phyloP scores from a whole-genome alignment of 768 basidiomycete species.

The Collybiopsis luxurians region DNA sequence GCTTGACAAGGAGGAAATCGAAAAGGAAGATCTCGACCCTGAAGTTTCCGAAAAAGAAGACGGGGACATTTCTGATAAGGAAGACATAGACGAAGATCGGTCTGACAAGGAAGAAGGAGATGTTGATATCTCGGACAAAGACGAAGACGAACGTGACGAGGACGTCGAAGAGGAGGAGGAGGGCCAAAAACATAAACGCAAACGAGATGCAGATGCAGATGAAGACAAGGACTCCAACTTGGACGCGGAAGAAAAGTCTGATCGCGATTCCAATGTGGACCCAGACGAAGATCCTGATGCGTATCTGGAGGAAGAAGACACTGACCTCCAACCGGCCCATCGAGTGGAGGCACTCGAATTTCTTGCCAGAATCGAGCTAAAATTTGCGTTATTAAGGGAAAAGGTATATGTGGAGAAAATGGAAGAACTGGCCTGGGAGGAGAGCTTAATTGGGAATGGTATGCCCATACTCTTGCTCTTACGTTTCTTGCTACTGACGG shows the following conservation, averaged over 20 bases:
- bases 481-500: too few species aligned
- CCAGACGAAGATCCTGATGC: conserved; percentile 39
- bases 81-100: conserved; percentile 7
- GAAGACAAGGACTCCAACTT: conserved; percentile 30
- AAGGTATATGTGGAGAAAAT: conserved; percentile 92
- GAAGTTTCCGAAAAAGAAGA: conserved; percentile 8
- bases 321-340: conserved; percentile 78
- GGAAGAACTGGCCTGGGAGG: conserved; percentile 88
- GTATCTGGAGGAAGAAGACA: conserved; percentile 41
- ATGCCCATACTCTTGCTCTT: conserved; percentile 20
- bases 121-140: conserved; percentile 16
- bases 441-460: conserved; percentile 77
- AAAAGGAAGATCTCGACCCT: conserved; percentile 26
- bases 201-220: conserved; percentile 13
- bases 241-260: conserved; percentile 18
- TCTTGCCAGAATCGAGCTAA: conserved; percentile 87
- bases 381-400: conserved; percentile 85
- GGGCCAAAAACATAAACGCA: conserved; percentile 17
- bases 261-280: conserved; percentile 14
- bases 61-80: too few species aligned
- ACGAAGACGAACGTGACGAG: background rate
- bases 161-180: conserved; percentile 6
- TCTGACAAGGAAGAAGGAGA: conserved; percentile 2
- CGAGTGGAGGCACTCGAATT: conserved; percentile 87
- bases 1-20: conserved; percentile 13